phyloP scores from a whole-genome alignment of 208 protist species.

The Leishmania tarentolae region DNA sequence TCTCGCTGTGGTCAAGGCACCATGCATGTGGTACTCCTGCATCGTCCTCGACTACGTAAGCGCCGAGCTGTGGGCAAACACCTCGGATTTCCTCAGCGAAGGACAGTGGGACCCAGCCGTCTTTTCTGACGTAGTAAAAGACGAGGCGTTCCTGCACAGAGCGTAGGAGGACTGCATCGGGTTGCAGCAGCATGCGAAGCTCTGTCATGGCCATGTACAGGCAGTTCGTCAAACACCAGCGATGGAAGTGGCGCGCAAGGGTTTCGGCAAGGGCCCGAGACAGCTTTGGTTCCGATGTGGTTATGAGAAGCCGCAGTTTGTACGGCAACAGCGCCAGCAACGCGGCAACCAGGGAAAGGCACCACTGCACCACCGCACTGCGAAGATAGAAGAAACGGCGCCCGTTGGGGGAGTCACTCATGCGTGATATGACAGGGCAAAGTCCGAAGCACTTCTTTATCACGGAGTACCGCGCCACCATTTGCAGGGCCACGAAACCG shows the following conservation, averaged over 20 bases:
- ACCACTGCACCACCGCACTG: constrained; percentile 37
- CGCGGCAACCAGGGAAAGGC: constrained; percentile 29
- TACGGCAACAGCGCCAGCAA: constrained; percentile 38
- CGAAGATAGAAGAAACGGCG: constrained; percentile 33
- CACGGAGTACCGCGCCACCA: constrained; percentile 44
- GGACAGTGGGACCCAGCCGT: constrained; percentile 60
- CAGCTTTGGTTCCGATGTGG: constrained; percentile 24
- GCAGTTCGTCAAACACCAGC: constrained; percentile 38
- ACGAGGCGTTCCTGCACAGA: constrained; percentile 55
- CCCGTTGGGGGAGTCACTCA: constrained; percentile 66
- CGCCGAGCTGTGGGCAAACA: constrained; percentile 35
- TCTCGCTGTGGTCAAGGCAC: constrained; percentile 64
- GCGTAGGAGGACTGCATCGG: constrained; percentile 49
- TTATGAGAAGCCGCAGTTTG: constrained; percentile 25
- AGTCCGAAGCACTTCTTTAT: constrained; percentile 71
- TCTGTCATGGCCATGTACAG: constrained; percentile 64
- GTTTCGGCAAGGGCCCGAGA: constrained; percentile 16
- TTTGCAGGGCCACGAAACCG: constrained; percentile 68
- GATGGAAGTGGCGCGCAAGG: constrained; percentile 35
- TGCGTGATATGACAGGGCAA: constrained; percentile 64
- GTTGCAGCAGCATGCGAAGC: constrained; percentile 51
- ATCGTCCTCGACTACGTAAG: constrained; percentile 59
- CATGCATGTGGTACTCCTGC: constrained; percentile 56
- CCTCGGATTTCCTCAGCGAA: constrained; percentile 50
- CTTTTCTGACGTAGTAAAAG: constrained; percentile 66